Conservation (phyloP, 768 basidiomycete species). For the Dacryopinax primogenitus region DNA sequence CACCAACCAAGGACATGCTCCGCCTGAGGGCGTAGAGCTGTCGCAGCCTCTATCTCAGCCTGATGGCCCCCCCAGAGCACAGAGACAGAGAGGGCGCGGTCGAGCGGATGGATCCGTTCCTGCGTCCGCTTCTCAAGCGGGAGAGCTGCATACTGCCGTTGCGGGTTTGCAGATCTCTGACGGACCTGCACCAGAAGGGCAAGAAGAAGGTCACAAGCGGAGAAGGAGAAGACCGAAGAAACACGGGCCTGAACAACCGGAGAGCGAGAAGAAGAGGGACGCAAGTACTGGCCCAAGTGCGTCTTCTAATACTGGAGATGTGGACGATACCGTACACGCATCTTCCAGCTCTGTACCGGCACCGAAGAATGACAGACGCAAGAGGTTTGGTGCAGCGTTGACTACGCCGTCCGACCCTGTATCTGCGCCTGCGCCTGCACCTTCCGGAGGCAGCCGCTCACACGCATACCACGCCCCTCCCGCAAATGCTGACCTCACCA, state of each 20-base stretch:
- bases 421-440: neutral
- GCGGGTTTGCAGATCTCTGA: neutral
- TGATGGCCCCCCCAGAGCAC: neutral
- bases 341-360: neutral
- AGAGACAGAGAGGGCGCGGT: neutral
- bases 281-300: neutral
- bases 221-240: neutral
- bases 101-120: neutral
- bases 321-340: neutral
- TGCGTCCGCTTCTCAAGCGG: neutral
- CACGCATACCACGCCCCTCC: neutral
- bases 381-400: neutral
- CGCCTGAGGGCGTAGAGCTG: neutral
- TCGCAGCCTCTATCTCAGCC: neutral
- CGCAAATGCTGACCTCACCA: constrained; percentile 54
- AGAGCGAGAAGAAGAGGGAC: neutral
- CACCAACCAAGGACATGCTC: neutral
- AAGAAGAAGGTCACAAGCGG: neutral
- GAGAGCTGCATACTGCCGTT: neutral
- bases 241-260: neutral
- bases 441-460: neutral
- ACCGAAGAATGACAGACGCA: neutral
- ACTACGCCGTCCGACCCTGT: neutral
- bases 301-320: neutral
- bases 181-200: neutral